Percentiles rank a stretch among this genome's conserved stretches.
phyloP scores from a whole-genome alignment of 805 yeast genomes.

The Kluyveromyces lactis region DNA sequence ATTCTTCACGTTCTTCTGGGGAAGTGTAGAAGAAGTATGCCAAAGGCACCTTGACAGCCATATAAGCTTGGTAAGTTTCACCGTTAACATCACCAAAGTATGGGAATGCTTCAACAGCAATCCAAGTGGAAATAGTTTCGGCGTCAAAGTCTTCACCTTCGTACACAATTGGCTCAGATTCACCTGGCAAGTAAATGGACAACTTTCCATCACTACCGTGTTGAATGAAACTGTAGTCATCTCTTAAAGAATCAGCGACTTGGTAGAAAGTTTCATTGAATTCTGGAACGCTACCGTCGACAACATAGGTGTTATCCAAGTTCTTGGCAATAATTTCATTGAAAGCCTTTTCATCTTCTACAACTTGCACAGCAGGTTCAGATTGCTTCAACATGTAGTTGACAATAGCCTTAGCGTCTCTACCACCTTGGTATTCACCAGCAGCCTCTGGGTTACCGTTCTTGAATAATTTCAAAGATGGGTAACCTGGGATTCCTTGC shows the following conservation, averaged over 20 bases:
- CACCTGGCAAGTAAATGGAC: conserved; percentile 25
- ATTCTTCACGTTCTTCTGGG: conserved; percentile 54
- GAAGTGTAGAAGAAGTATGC: conserved; percentile 80
- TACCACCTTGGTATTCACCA: conserved; percentile 73
- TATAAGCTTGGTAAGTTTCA: conserved; percentile 65
- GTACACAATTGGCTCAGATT: conserved; percentile 26
- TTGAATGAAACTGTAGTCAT: conserved; percentile 52
- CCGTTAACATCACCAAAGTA: conserved; percentile 83
- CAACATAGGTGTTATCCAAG: conserved; percentile 37
- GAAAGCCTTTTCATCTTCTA: conserved; percentile 39
- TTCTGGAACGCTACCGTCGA: conserved; percentile 41
- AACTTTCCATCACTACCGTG: conserved; percentile 30
- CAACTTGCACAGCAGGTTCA: conserved; percentile 60
- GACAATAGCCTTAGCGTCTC: conserved; percentile 72
- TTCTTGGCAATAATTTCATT: conserved; percentile 31
- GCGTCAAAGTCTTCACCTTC: conserved; percentile 17
- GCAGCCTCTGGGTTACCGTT: conserved; percentile 34
- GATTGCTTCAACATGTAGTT: conserved; percentile 75
- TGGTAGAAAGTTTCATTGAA: conserved; percentile 50
- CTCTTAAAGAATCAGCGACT: conserved; percentile 59
- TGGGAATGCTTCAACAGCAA: conserved; percentile 60
- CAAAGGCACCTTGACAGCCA: conserved; percentile 65
- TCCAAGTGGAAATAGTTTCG: conserved; percentile 24
- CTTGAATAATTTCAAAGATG: conserved; percentile 72
- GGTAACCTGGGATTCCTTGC: conserved; percentile 71